Conservation (phyloP, 2,329 filamentous ascomycete genomes). For the Aphanocladium album region DNA sequence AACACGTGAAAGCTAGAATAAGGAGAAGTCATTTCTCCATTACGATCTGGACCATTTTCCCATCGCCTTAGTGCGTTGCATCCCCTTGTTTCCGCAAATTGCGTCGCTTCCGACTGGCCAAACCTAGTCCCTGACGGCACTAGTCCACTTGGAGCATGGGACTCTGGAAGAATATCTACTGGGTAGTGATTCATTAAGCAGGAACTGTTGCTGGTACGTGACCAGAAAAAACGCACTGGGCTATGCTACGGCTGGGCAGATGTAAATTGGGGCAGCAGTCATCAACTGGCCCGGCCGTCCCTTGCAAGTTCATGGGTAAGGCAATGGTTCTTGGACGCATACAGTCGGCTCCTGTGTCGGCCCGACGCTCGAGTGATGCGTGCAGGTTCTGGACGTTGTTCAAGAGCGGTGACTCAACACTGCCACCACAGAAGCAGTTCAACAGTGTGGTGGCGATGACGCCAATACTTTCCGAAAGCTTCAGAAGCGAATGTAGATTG, state of each 20-base stretch:
- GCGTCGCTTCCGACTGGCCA: not conserved
- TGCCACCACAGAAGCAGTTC: not conserved
- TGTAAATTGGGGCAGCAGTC: not conserved
- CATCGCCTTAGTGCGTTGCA: not conserved
- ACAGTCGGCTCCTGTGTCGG: not conserved
- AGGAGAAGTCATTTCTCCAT: not conserved
- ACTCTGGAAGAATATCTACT: too few relatives aligned
- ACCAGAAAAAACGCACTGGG: too few relatives aligned
- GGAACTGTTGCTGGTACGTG: too few relatives aligned
- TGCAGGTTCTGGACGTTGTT: not conserved
- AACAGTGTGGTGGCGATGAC: not conserved
- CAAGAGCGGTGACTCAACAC: not conserved
- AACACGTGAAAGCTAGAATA: not conserved
- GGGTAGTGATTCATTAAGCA: too few relatives aligned
- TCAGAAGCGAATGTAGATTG: not conserved
- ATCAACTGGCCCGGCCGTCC: not conserved
- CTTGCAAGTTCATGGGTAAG: not conserved
- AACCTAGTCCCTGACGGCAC: not conserved
- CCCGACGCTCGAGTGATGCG: not conserved
- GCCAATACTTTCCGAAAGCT: not conserved
- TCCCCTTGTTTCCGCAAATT: conserved; percentile 1
- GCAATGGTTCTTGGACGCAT: not conserved
- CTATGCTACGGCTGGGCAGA: too few relatives aligned
- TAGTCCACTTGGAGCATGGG: not conserved
- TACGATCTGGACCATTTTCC: not conserved